Evolutionary conservation across 352 stramenopile genomes (phyloP), one percentile per base, ranked within the genome.

Genomic region (Phytopythium delawarense): DNA sequence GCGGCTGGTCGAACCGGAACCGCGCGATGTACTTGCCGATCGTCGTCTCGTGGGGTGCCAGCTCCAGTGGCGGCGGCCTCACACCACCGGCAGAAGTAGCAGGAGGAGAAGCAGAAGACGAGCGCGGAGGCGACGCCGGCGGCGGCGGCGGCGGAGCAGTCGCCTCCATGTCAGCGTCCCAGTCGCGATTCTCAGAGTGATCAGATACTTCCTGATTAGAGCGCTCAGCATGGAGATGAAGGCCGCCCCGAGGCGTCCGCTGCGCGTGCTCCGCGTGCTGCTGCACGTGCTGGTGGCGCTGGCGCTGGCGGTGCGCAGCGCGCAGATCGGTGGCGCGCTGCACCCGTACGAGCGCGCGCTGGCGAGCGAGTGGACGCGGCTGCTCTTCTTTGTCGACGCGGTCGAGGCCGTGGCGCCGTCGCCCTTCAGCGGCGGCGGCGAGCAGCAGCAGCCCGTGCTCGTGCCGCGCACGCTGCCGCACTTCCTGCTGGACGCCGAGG

Each of bases 331-430:
- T 39, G 50, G 54, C 21, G 64, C 73, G 16, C 57, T 91, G 61
- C 78, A 89, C 37, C 79, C 79, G 35, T 89, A 81, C 64, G 64
- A 87, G 57, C 79, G 79, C 35, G 65, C 78, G 7, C 64, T 89
- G 21, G 79, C 79, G 30, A 88, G 87, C 69, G 71, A 88, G 49
- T 91, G 79, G 79, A 70, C 86, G 66, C 76, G 79, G 18, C 64
- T 91, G 60, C 71, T 91, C 20, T 91, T 89, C 65, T 91, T 82
- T 70, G 79, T 91, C 25, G 78, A 89, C 59, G 70, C 69, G 12
- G 65, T 57, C 25, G 55, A 57, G 59, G 57, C 46, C 20, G 50
- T 74, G 7, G 57, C 57, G 7, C 25, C 40, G 16, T 39, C 55
- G 39, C 40, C 44, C 54, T 25, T 68, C 42, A 49, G 28, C 30